A percentile compares a stretch with the other conserved stretches of the same genome.
Conservation (phyloP, 2,329 filamentous ascomycete species). For the Fusarium duplospermum region DNA sequence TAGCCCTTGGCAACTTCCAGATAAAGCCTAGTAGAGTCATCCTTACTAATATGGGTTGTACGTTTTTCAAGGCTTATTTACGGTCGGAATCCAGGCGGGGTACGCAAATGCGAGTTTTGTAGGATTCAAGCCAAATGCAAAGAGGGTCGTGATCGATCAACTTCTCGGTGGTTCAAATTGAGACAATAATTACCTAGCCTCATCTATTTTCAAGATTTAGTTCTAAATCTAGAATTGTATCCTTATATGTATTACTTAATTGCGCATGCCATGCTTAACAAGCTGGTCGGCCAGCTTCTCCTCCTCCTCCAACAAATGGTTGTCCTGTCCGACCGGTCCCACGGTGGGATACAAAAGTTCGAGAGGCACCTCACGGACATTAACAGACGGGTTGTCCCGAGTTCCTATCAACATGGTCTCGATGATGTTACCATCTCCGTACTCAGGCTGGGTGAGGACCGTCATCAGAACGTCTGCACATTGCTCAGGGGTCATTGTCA, state of each 20-base stretch:
- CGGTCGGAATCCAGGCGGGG: neutral
- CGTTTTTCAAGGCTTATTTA: neutral
- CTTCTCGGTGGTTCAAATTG: neutral
- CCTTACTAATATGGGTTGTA: neutral
- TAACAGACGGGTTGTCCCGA: constrained; percentile 1
- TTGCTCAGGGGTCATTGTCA: constrained; percentile 7
- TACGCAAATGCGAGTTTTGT: neutral
- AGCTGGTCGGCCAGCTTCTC: constrained; percentile 2
- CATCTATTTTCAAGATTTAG: neutral
- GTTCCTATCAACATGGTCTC: constrained; percentile 22
- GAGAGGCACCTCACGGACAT: constrained; percentile 4
- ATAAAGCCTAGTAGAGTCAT: neutral
- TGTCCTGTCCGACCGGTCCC: constrained; percentile 2
- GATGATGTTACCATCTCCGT: constrained; percentile 27
- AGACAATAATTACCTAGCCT: neutral
- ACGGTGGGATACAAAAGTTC: constrained; percentile 10
- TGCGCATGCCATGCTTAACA: constrained; percentile 9
- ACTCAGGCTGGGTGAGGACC: constrained; percentile 16
- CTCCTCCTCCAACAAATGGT: neutral
- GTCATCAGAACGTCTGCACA: constrained; percentile 6
- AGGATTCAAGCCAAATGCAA: neutral
- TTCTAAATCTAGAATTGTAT: neutral
- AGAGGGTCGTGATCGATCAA: neutral
- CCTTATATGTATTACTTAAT: neutral
- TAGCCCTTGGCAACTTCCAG: neutral